phyloP scores from a whole-genome alignment of 768 basidiomycete species.

The Coprinopsis sp. region DNA sequence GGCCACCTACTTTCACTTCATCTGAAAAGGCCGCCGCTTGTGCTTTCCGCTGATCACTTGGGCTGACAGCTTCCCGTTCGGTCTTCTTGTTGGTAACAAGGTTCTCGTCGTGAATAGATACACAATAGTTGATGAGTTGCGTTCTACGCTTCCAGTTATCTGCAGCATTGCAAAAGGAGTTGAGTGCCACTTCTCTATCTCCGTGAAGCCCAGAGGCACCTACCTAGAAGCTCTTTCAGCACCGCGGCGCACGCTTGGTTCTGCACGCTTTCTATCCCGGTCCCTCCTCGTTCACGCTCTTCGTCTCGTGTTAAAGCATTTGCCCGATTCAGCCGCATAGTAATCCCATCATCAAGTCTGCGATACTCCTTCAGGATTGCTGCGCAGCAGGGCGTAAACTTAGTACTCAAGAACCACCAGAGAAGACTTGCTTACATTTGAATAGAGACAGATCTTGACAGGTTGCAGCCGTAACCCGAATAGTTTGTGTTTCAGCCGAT shows the following conservation, averaged over 20 bases:
- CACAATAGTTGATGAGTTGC: conserved; percentile 74
- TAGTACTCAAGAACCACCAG: not conserved
- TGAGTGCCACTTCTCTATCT: not conserved
- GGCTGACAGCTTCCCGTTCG: conserved; percentile 42
- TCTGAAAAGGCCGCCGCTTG: conserved; percentile 59
- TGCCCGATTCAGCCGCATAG: conserved; percentile 77
- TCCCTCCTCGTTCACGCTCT: conserved; percentile 44
- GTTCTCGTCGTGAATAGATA: conserved; percentile 61
- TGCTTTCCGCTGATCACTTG: conserved; percentile 41
- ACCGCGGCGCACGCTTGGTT: conserved; percentile 72
- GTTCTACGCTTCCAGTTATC: conserved; percentile 71
- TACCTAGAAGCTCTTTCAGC: conserved; percentile 78
- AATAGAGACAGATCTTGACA: conserved; percentile 74
- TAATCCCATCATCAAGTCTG: conserved; percentile 72
- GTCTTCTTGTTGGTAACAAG: conserved; percentile 49
- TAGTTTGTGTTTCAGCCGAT: conserved; percentile 50
- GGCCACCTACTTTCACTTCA: conserved; percentile 60
- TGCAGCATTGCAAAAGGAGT: conserved; percentile 12
- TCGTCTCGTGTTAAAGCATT: conserved; percentile 71
- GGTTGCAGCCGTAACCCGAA: conserved; percentile 70
- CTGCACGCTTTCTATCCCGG: conserved; percentile 50
- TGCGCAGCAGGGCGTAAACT: conserved; percentile 24
- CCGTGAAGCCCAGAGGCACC: conserved; percentile 17
- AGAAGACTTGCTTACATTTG: conserved; percentile 48
- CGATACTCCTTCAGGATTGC: conserved; percentile 82